Evolutionary conservation across 2,329 filamentous ascomycete genomes (phyloP), one percentile per base, ranked within the genome.

Genomic region (Myriosclerotinia scirpicola): DNA sequence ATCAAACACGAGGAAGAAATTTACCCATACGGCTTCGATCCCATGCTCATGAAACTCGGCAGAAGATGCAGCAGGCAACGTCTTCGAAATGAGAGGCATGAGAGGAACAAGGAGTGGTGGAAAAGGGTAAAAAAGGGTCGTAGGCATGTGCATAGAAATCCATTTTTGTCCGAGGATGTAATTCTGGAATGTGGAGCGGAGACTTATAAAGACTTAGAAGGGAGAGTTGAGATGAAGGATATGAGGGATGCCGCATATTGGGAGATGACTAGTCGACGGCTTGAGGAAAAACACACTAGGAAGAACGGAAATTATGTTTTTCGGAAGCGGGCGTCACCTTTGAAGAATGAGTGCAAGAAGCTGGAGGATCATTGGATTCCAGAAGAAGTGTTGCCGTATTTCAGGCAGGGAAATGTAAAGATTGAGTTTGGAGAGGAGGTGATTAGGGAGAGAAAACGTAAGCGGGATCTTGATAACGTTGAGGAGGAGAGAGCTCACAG

Each of bases 1-100:
- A 50, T 60, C 30, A 48, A 50, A 7, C 56, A 60, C 30, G 56
- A 60, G 22, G 17, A 60, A 3, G 56, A 60, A 50, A 50, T 15
- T 3, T 60, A 48, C 20, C 56, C 56, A 4, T 7, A 11, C 7
- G 42, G 30, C 0, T 50, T 60, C n/a, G 38, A 60, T 48, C 30
- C 44, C 15, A 11, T 3, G 1, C 7, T 60, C 12, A 48, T 60
- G 8, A 0, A n/a, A 0, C 17, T 20, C 6, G 15, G 48, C 20
- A n/a, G 9, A 26, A 50, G 17, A 50, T 60, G 56, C 30, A 26
- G 42, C 44, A 36, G 15, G 14, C 30, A 17, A 2, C 56, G 56
- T 36, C 56, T 48, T 36, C 30, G 30, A 11, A 17, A 12, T 2
- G 42, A 60, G 30, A 60, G 20, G 8, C 14, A 22, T 7, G 30